Base-by-base conservation (phyloP, 2,329 filamentous ascomycete genomes). In the Penicillium sp. region DNA sequence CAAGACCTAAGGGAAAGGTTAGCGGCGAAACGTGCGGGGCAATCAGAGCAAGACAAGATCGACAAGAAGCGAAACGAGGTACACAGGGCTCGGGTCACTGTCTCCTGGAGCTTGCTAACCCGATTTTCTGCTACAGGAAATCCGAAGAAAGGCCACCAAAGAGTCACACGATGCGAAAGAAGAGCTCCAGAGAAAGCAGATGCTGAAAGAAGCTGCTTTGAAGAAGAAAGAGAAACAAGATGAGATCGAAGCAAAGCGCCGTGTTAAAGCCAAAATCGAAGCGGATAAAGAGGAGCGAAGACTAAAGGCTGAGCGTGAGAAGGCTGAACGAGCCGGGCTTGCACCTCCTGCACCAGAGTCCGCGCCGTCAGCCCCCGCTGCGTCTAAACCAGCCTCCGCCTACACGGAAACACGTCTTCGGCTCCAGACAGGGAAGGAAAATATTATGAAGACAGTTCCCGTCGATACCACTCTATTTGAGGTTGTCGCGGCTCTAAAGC, bases 381-480 rank as follows among this genome's bases (percentile, higher is more conserved):
- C 81, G 1, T 83, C 84, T 44, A 91, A 90, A 70, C 85, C 89
- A 7, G 86, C 89, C 55, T 86, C 87, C 5, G 87, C 89, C 57
- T 91, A 95, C 75, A 92, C 85, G 21, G 92, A 97, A 75, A 88
- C 93, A 13, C 86, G 95, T 30, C 79, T 99, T 64, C 85, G 93
- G 63, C 81, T 99, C 46, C 93, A 97, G 78, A 93, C 90, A 0
- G 75, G 87, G 1, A 82, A 81, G 19, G 92, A 92, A 15, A 93
- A 91, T 64, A 82, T 97, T 58, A 88, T 90, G 80, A 98, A 97
- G 85, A 94, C 91, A 0, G 88, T 96, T 66, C 89, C 92, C 0
- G 93, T 91, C 6, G 92, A 96, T 62, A 96, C 93, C 3, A 98
- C 95, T 0, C 81, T 99, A 11, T 97, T 97, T 70, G 94, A 99